A percentile compares a stretch with the other conserved stretches of the same genome.
These are phyloP conservation scores for Diaporthe citri DNA, from an alignment of 2,329 filamentous ascomycete species.

Conservation along the genomic window DNA sequence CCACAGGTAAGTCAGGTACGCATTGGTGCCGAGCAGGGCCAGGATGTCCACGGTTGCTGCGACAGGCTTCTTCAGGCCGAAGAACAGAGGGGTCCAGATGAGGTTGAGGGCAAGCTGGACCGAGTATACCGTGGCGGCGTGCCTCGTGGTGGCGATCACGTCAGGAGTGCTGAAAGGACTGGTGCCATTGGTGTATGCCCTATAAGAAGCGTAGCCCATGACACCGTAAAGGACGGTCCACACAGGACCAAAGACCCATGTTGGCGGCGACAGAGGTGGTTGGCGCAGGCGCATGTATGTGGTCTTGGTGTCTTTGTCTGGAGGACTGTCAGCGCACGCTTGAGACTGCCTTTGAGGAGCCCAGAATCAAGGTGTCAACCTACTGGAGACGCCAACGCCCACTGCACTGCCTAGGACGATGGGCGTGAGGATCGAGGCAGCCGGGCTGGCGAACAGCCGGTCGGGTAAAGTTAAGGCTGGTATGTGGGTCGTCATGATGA, in stretches of 20 bases:
- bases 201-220: slow-evolving; percentile 92
- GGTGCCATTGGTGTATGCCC: slow-evolving; percentile 75
- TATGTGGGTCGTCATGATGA: slow-evolving; percentile 82
- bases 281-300: slow-evolving; percentile 77
- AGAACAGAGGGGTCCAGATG: slow-evolving; percentile 94
- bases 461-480: slow-evolving; percentile 81
- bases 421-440: slow-evolving; percentile 81
- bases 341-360: slow-evolving; percentile 9
- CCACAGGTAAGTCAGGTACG: slow-evolving; percentile 82
- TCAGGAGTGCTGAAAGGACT: slow-evolving; percentile 65
- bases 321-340: neutral
- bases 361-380: slow-evolving; percentile 46
- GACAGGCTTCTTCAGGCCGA: slow-evolving; percentile 78
- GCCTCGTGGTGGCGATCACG: slow-evolving; percentile 69
- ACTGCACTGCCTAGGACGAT: slow-evolving; percentile 78
- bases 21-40: slow-evolving; percentile 77
- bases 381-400: slow-evolving; percentile 77
- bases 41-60: slow-evolving; percentile 82
- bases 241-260: slow-evolving; percentile 72
- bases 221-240: slow-evolving; percentile 76
- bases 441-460: slow-evolving; percentile 77
- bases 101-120: slow-evolving; percentile 88
- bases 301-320: slow-evolving; percentile 61
- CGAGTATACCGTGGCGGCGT: slow-evolving; percentile 84
- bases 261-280: slow-evolving; percentile 72